Percentiles rank a stretch among this genome's conserved stretches.
phyloP scores from a whole-genome alignment of 164 flowering plant genomes.

The Magnolia kwangsiensis region DNA sequence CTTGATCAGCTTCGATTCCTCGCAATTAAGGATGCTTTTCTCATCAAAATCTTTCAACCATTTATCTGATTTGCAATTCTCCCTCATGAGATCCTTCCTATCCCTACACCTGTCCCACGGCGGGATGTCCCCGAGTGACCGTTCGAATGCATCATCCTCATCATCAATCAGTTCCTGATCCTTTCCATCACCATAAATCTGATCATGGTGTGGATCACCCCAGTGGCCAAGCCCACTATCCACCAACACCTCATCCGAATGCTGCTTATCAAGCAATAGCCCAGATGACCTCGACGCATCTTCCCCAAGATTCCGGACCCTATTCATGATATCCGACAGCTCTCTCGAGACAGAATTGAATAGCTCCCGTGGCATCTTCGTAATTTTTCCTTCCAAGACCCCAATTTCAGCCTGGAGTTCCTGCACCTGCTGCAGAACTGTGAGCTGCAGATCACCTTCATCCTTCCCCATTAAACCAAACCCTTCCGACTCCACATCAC shows the following conservation, averaged over 20 bases:
- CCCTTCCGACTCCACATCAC: constrained; percentile 59
- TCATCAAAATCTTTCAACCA: constrained; percentile 86
- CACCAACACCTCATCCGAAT: constrained; percentile 65
- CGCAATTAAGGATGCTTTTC: constrained; percentile 70
- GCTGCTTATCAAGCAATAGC: constrained; percentile 49
- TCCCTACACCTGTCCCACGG: constrained; percentile 77
- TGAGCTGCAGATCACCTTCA: constrained; percentile 51
- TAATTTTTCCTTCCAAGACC: constrained; percentile 57
- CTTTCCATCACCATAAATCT: constrained; percentile 67
- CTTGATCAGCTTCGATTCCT: constrained; percentile 78
- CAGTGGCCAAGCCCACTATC: constrained; percentile 78
- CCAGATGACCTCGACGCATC: constrained; percentile 48
- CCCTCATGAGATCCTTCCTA: constrained; percentile 64
- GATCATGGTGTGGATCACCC: constrained; percentile 54
- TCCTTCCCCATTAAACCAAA: constrained; percentile 62
- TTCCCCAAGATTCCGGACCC: constrained; percentile 61
- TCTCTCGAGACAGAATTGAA: constrained; percentile 68
- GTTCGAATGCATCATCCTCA: constrained; percentile 86
- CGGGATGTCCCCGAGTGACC: constrained; percentile 66
- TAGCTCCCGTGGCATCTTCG: constrained; percentile 51
- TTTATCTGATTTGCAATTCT: constrained; percentile 70
- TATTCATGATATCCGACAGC: constrained; percentile 58
- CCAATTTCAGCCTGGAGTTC: constrained; percentile 69
- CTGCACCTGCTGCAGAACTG: constrained; percentile 72
- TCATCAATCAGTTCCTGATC: constrained; percentile 79